phyloP scores from a whole-genome alignment of 1,284 basidiomycete species.

The Sphagnurus paluster region DNA sequence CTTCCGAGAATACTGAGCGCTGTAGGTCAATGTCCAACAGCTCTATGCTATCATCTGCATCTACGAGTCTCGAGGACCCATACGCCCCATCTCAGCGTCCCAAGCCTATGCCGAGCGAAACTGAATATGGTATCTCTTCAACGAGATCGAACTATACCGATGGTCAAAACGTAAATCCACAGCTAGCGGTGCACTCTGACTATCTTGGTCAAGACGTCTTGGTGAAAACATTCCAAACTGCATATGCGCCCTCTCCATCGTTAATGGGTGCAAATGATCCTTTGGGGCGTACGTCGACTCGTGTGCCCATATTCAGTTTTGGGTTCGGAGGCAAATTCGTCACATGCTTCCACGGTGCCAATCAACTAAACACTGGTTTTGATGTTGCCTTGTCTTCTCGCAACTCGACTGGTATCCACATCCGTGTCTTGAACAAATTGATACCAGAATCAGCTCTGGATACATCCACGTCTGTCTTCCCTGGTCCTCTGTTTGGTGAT shows the following conservation, averaged over 20 bases:
- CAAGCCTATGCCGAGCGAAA: conserved; percentile 25
- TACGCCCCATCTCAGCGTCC: conserved; percentile 39
- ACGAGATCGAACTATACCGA: conserved; percentile 26
- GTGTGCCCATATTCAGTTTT: conserved; percentile 82
- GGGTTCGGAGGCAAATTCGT: conserved; percentile 89
- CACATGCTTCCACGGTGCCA: conserved; percentile 80
- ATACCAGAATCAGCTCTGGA: conserved; percentile 70
- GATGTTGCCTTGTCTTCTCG: conserved; percentile 77
- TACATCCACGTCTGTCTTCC: conserved; percentile 60
- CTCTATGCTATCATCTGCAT: conserved; percentile 43
- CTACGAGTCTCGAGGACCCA: conserved; percentile 35
- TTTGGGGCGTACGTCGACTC: conserved; percentile 69
- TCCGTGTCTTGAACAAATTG: conserved; percentile 67
- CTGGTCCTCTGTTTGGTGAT: conserved; percentile 85
- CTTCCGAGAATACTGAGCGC: conserved; percentile 18
- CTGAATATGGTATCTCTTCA: conserved; percentile 24
- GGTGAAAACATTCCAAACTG: conserved; percentile 45
- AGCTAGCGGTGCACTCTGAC: conserved; percentile 10
- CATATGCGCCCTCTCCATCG: conserved; percentile 75
- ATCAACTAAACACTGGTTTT: conserved; percentile 68
- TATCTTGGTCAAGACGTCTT: conserved; percentile 40
- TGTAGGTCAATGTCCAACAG: conserved; percentile 47
- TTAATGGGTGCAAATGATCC: conserved; percentile 83
- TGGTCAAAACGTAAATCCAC: conserved; percentile 13
- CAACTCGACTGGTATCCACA: conserved; percentile 66